Base-by-base conservation (phyloP, 306 rosid genomes). In the Hippophae tibetana region DNA sequence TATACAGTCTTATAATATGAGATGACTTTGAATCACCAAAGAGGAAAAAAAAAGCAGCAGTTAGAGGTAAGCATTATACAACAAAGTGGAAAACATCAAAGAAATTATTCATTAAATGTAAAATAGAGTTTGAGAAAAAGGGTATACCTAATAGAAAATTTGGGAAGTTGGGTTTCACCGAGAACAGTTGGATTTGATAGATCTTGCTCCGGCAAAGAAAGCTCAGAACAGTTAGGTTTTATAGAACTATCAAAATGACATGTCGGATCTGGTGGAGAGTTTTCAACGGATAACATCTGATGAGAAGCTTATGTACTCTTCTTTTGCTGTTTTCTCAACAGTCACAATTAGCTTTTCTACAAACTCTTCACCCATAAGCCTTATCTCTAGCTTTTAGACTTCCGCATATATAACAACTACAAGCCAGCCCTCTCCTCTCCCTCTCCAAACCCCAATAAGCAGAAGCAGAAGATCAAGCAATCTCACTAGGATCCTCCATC, bases 221-320 rank as follows among this genome's bases (percentile, higher is more conserved):
- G 64, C 42, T 55, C 45, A 56, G 45, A 74, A 61, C 61, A 52
- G 69, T 47, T 55, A 69, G 64, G 50, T 63, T 68, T 26, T 81
- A 69, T 50, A 72, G 69, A 80, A 58, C 52, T 23, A 49, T 49
- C 53, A 13, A 14, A 49, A 49, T 8, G 18, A 61, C 61, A 67
- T 59, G 76, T 54, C 65, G 81, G 81, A 78, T 81, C 84, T 74
- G 83, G 67, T 70, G 78, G 80, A 76, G 64, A 71, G 46, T 72
- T 75, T 72, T 75, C 86, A 74, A 69, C 69, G 81, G 87, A 78
- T 75, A 82, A 82, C 87, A 82, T 82, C 87, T 82, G 84, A 82
- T 55, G 83, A 77, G 71, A 69, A 71, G 57, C 83, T 72, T 71
- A 80, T 61, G 76, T 18, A 18, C 23, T 69, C 61, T 62, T 77